A percentile compares a stretch with the other conserved stretches of the same genome.
Conservation (phyloP, 2,329 filamentous ascomycete genomes). For the Byssoonygena ceratinophila region DNA sequence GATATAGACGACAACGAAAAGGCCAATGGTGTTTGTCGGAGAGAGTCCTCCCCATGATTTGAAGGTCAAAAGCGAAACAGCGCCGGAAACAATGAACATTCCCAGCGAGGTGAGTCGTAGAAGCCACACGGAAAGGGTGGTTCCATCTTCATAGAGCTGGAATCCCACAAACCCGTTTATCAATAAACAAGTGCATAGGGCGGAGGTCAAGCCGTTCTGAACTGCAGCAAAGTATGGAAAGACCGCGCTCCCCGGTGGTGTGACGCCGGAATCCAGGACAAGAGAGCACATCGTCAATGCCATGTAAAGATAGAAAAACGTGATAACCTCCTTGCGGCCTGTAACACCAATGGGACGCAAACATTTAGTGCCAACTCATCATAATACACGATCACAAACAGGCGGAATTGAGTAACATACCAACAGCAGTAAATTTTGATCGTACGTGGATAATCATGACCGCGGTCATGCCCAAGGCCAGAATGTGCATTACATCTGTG, state of each 20-base stretch:
- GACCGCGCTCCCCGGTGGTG: constrained; percentile 65
- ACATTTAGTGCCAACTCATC: constrained; percentile 5
- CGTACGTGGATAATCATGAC: constrained; percentile 96
- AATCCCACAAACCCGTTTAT: constrained; percentile 99
- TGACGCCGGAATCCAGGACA: constrained; percentile 82
- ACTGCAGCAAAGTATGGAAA: constrained; percentile 88
- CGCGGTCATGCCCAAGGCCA: constrained; percentile 80
- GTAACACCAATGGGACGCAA: constrained; percentile 5
- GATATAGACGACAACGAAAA: constrained; percentile 87
- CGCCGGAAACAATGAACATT: constrained; percentile 78
- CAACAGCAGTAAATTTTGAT: constrained; percentile 96
- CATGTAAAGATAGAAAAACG: constrained; percentile 97
- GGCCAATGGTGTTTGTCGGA: constrained; percentile 72
- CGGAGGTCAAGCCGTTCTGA: constrained; percentile 74
- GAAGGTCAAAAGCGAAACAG: constrained; percentile 84
- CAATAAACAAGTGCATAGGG: constrained; percentile 75
- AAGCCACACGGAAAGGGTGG: constrained; percentile 85
- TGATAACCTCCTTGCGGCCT: constrained; percentile 63
- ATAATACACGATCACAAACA: not conserved
- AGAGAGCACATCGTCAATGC: constrained; percentile 79
- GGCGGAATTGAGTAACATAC: constrained; percentile 41
- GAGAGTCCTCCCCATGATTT: constrained; percentile 78
- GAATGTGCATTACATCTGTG: constrained; percentile 82
- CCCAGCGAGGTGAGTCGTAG: constrained; percentile 64
- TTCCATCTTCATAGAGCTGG: constrained; percentile 95